Conservation (phyloP, 2,329 filamentous ascomycete species). For the Pseudocercospora vitis region DNA sequence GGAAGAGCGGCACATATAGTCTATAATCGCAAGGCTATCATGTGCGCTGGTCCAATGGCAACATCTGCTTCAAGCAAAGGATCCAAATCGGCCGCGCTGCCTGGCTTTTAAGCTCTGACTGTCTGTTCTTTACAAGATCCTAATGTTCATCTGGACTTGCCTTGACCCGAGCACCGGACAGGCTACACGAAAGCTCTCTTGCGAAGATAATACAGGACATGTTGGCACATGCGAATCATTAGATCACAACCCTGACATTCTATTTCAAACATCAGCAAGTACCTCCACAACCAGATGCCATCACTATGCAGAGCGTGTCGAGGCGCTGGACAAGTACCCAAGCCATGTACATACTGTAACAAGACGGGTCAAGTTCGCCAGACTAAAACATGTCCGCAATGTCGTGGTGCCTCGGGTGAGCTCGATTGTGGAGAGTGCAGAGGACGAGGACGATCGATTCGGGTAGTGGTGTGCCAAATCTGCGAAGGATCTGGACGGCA, state of each 20-base stretch:
- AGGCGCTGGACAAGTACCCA: slow-evolving; percentile 1
- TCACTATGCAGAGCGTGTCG: slow-evolving; percentile 4
- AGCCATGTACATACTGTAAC: slow-evolving; percentile 3
- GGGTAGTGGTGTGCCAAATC: neutral
- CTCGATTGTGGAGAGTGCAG: slow-evolving; percentile 1
- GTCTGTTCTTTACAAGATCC: too few relatives aligned
- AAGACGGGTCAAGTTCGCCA: slow-evolving; percentile 6
- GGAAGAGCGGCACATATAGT: too few relatives aligned
- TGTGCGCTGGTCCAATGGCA: too few relatives aligned
- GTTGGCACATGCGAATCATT: neutral
- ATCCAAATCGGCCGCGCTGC: too few relatives aligned
- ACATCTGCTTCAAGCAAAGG: too few relatives aligned
- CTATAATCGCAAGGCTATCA: too few relatives aligned
- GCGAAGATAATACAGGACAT: neutral
- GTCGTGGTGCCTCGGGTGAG: slow-evolving; percentile 1
- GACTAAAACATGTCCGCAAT: slow-evolving; percentile 1
- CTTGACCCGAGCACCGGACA: too few relatives aligned
- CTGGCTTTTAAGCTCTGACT: too few relatives aligned
- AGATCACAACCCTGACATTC: neutral
- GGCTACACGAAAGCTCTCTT: neutral
- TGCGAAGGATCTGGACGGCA: neutral
- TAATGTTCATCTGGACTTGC: too few relatives aligned
- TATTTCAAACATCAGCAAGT: neutral
- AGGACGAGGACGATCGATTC: neutral
- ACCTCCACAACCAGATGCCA: neutral